Evolutionary conservation across 495 filamentous ascomycete genomes (phyloP).

Genomic region (Hypoxylon crocopeplum): DNA sequence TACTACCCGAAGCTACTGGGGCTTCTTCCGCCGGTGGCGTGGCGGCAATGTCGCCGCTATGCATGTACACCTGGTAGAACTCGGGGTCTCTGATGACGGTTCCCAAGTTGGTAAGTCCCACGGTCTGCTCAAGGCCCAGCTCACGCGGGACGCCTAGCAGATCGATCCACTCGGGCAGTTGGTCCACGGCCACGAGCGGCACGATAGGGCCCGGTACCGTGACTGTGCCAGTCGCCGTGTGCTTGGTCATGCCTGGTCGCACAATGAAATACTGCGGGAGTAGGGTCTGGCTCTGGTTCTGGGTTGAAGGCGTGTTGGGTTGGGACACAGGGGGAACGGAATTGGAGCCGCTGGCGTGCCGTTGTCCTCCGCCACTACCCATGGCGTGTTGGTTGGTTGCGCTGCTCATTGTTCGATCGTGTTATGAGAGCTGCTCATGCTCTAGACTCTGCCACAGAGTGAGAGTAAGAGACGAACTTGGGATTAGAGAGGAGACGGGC

Average conservation of each 20-base stretch:
- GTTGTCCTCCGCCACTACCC: not conserved
- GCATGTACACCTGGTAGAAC: conserved; percentile 43
- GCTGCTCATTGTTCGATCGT: conserved; percentile 1
- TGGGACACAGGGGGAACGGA: not conserved
- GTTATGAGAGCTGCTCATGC: not conserved
- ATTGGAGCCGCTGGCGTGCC: not conserved
- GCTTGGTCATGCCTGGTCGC: conserved; percentile 33
- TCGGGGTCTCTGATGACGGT: conserved; percentile 32
- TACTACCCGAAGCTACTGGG: not conserved
- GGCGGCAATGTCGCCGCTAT: not conserved
- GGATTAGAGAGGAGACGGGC: too few species aligned
- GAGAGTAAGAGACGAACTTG: not conserved
- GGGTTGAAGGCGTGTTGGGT: not conserved
- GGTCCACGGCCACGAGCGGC: conserved; percentile 53
- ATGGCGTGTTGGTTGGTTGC: not conserved
- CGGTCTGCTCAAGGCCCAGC: conserved; percentile 45
- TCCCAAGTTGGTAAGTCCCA: conserved; percentile 49
- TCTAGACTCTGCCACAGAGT: not conserved
- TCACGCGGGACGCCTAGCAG: conserved; percentile 48
- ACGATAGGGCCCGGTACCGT: conserved; percentile 44
- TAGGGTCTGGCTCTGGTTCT: conserved; percentile 7
- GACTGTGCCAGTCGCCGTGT: conserved; percentile 21
- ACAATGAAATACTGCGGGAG: conserved; percentile 48
- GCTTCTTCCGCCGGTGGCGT: not conserved
- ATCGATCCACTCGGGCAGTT: conserved; percentile 51